Base-by-base conservation (phyloP, 1,284 basidiomycete species). In the Cryptococcus jaspeensis region DNA sequence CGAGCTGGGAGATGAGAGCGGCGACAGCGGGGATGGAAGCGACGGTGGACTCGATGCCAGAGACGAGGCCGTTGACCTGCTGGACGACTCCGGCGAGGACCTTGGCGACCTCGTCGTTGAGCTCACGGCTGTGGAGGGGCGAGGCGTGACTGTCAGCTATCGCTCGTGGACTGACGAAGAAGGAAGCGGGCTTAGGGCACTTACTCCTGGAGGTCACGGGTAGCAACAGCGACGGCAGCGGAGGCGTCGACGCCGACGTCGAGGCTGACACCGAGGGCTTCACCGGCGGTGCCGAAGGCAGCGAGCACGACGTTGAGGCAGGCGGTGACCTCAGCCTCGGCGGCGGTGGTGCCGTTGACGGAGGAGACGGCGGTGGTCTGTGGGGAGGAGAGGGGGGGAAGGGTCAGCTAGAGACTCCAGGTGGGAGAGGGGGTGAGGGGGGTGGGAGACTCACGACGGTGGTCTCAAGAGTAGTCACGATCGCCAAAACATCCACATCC, bases 221-320 rank as follows among this genome's bases (percentile, higher is more conserved):
- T n/a, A 36, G 20, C 48, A n/a, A 59, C 41, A 35, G 20, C 48
- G 39, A 59, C 46, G 38, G 45, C 40, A 23, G 53, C n/a, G n/a
- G n/a, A n/a, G n/a, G n/a, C 49, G 28, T 56, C 49, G n/a, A 59
- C 51, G 25, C 47, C 58, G 20, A 56, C 38, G 23, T 32, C 44
- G 25, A 59, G 25, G 13, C 52, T 54, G 45, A 59, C 55, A 43
- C 58, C 58, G 16, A 59, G 47, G 22, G 49, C 58, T 22, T 52
- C 25, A 42, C 58, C 58, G 35, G 53, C 55, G 38, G 42, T 49
- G 58, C 56, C 49, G 53, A 59, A 59, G 18, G 58, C 58, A 38
- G 35, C 50, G 38, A 59, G 22, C 22, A 59, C 53, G 22, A 49
- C 45, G 20, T 56, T 23, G 42, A 59, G 40, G 42, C 53, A 53